phyloP scores from a whole-genome alignment of 176 grass and related monocot species.

The Cenchrus fungigraminus region DNA sequence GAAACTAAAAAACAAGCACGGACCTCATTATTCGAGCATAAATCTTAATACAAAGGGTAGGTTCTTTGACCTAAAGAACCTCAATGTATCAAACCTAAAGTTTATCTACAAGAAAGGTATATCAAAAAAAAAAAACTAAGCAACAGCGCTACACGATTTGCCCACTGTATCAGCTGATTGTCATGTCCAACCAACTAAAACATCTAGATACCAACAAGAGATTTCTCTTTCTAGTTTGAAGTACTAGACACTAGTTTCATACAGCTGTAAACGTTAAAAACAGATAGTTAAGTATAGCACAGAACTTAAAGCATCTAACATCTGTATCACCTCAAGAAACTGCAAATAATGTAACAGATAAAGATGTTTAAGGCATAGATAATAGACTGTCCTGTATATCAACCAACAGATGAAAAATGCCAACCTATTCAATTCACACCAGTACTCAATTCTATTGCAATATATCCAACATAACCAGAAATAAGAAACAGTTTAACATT shows the following conservation, averaged over 20 bases:
- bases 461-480: background rate
- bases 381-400: background rate
- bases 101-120: background rate
- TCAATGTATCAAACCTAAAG: background rate
- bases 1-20: constrained; percentile 15
- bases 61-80: background rate
- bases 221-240: background rate
- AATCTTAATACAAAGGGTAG: background rate
- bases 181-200: constrained; percentile 3
- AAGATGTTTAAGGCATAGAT: constrained; percentile 1
- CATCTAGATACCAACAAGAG: background rate
- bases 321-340: background rate
- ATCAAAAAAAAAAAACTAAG: background rate
- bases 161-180: background rate
- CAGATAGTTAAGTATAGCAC: background rate
- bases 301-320: constrained; percentile 1
- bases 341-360: constrained; percentile 8
- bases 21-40: background rate
- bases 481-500: background rate
- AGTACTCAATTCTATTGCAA: background rate
- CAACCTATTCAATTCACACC: background rate
- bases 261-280: background rate
- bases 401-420: background rate
- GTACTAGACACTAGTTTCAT: background rate
- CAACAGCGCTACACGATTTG: background rate